Conservation (phyloP, 2,329 filamentous ascomycete genomes). For the Immersiporthe knoxdaviesiana region DNA sequence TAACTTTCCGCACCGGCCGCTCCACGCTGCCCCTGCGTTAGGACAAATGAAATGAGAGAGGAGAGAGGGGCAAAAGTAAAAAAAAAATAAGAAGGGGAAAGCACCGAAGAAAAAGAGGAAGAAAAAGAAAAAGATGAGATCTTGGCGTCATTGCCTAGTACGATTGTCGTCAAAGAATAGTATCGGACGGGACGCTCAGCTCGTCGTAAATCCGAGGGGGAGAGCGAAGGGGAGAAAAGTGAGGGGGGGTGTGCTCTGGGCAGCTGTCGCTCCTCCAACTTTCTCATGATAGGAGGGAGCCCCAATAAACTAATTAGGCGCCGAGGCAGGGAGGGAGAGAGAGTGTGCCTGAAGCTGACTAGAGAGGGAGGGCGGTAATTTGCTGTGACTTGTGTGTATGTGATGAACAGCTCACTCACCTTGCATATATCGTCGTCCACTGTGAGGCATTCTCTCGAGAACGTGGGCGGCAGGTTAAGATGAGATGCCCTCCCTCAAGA, state of each 20-base stretch:
- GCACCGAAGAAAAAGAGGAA: no score
- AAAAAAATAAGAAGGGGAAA: background rate
- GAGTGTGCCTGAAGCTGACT: background rate
- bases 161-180: background rate
- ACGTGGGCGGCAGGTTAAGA: background rate
- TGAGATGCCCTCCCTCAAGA: background rate
- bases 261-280: background rate
- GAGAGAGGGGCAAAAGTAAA: background rate
- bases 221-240: background rate
- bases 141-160: background rate
- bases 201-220: background rate
- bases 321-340: no score
- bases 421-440: no score
- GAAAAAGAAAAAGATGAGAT: background rate
- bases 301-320: background rate
- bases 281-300: background rate
- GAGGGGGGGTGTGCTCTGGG: background rate
- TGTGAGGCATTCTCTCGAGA: background rate
- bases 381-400: background rate
- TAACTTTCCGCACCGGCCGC: background rate
- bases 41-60: background rate
- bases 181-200: background rate
- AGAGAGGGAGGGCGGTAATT: background rate
- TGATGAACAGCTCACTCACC: background rate
- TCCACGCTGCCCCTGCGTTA: background rate